Evolutionary conservation across 2,329 filamentous ascomycete species (phyloP), one percentile per base, ranked within the genome.

Genomic region (Plectosphaerella cucumerina): DNA sequence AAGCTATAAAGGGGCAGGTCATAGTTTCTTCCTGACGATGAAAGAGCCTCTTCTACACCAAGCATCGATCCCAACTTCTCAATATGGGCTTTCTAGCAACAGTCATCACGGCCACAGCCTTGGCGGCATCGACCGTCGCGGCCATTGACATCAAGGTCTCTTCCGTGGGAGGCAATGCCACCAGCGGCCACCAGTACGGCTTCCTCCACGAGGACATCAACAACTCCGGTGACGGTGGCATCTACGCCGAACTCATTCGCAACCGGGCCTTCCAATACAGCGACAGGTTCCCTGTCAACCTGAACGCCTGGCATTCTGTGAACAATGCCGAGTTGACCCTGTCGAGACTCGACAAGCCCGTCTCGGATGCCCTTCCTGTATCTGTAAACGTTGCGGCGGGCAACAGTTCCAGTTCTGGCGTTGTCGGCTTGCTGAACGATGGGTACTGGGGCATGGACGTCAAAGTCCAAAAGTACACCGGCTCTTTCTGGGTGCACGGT

Each of bases 171-270:
- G 72, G 72, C 4, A 75, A 75, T 49, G 64, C 61, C 12, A 75
- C 72, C 0, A 71, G 68, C 17, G 69, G 69, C 12, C 70, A 73
- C 48, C 72, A 74, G 51, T 75, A 75, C 56, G 72, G 72, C 1
- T 72, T 75, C 53, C 61, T 75, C 3, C 72, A 75, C 47, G 72
- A 75, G 78, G 80, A 83, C 49, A 85, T 85, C 63, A 83, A 83
- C 65, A 81, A 87, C 63, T 85, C 81, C 2, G 85, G 86, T 3
- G 86, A 90, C 60, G 86, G 86, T 20, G 86, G 86, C 5, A 80
- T 89, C 55, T 89, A 90, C 62, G 86, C 82, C 46, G 85, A 90
- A 61, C 66, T 90, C 50, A 79, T 90, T 51, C 78, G 77, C 48
- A 90, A 90, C 65, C 78, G 85, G 46, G 86, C 85, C 11, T 89